Percentiles rank a stretch among this genome's conserved stretches.
Evolutionary conservation across 805 yeast genomes (phyloP).

Genomic region (Metahyphopichia silvanorum): DNA sequence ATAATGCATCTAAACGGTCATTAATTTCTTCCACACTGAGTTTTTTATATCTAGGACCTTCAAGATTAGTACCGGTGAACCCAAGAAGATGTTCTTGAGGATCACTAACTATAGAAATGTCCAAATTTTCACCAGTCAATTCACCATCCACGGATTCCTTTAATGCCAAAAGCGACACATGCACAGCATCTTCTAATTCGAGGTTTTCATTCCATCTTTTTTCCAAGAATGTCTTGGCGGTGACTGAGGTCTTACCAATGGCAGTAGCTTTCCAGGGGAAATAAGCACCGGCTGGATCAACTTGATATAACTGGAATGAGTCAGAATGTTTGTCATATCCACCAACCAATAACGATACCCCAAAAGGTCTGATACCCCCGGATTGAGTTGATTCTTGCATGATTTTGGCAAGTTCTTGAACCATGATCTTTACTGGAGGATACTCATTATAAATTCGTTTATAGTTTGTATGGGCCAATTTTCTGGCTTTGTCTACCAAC

Average conservation of each 20-base stretch:
- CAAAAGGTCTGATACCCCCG: conserved; percentile 99
- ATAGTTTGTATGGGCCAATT: conserved; percentile 87
- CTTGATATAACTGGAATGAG: conserved; percentile 80
- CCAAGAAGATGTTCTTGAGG: conserved; percentile 82
- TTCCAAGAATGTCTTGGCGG: conserved; percentile 97
- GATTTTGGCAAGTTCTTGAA: conserved; percentile 89
- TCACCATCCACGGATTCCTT: conserved; percentile 98
- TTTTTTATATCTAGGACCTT: conserved; percentile 87
- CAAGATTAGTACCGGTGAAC: conserved; percentile 74
- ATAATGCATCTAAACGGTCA: conserved; percentile 91
- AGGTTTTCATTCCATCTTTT: conserved; percentile 98
- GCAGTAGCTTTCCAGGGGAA: conserved; percentile 99
- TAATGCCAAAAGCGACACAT: conserved; percentile 88
- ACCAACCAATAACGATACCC: conserved; percentile 90
- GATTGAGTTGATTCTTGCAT: conserved; percentile 99
- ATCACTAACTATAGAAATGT: conserved; percentile 81
- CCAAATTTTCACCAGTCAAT: conserved; percentile 94
- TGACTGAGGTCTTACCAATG: conserved; percentile 90
- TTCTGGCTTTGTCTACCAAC: conserved; percentile 88
- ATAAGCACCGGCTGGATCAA: conserved; percentile 96
- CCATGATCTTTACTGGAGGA: conserved; percentile 93
- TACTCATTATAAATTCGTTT: conserved; percentile 93
- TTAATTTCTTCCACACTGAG: conserved; percentile 88
- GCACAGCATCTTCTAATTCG: conserved; percentile 97
- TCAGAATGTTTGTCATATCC: conserved; percentile 82